Conservation (phyloP, 495 filamentous ascomycete species). For the Niebla homalea region DNA sequence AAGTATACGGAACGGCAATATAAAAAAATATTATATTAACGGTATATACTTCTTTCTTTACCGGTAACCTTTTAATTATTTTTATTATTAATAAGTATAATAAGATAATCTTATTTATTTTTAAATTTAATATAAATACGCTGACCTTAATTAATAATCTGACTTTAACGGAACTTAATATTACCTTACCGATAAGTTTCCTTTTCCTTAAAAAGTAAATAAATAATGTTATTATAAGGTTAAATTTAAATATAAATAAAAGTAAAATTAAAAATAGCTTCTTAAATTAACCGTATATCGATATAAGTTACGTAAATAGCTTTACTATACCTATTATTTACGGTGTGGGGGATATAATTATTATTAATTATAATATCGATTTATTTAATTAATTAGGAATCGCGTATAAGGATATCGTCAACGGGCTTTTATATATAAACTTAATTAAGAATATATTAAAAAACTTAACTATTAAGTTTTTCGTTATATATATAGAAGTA, state of each 20-base stretch:
- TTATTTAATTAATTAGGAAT: background rate
- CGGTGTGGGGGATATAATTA: conserved; percentile 7
- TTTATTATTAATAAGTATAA: conserved; percentile 8
- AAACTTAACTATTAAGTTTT: conserved; percentile 13
- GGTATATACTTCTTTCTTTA: too few relatives aligned
- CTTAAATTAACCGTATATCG: conserved; percentile 8
- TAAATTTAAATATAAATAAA: conserved; percentile 3
- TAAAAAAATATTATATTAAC: too few relatives aligned
- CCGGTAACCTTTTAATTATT: conserved; percentile 2
- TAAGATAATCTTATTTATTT: conserved; percentile 5
- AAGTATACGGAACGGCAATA: too few relatives aligned
- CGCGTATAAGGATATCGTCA: background rate
- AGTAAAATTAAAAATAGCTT: conserved; percentile 17
- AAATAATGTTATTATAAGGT: conserved; percentile 10
- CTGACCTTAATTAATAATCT: conserved; percentile 9
- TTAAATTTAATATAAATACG: conserved; percentile 7
- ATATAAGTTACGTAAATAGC: conserved; percentile 18
- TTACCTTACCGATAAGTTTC: conserved; percentile 1
- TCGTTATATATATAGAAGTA: conserved; percentile 16
- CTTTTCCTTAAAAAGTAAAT: conserved; percentile 13
- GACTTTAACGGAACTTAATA: too few relatives aligned
- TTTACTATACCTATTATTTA: conserved; percentile 20
- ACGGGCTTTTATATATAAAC: background rate
- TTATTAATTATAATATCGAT: conserved; percentile 12
- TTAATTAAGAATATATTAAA: conserved; percentile 3